Conservation (phyloP, 108 stramenopile genomes). For the Fragilaria radians region DNA sequence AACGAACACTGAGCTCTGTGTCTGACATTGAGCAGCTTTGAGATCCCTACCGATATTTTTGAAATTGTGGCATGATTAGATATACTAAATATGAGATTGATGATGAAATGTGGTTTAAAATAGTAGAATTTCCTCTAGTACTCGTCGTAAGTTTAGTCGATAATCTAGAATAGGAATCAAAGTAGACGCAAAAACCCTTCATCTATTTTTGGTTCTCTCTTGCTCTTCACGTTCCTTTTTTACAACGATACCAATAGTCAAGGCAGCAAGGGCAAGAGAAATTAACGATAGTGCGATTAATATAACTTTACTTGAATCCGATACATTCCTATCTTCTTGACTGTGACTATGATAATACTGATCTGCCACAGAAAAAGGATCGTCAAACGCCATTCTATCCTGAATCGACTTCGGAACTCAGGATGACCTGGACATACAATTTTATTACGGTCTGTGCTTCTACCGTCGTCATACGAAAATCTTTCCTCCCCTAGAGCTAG, state of each 20-base stretch:
- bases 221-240: background rate
- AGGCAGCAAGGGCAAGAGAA: background rate
- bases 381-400: background rate
- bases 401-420: no score
- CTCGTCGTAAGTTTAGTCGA: background rate
- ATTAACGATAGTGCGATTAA: background rate
- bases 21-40: background rate
- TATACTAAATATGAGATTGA: background rate
- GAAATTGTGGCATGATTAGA: background rate
- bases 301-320: background rate
- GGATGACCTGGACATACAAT: no score
- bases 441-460: no score
- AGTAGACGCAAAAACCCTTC: background rate
- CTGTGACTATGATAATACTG: background rate
- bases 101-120: background rate
- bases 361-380: background rate
- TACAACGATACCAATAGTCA: background rate
- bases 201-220: background rate
- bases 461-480: no score
- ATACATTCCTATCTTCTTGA: background rate
- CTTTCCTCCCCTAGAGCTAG: no score
- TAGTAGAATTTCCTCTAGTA: background rate
- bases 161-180: background rate
- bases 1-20: background rate
- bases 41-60: background rate